A percentile compares a stretch with the other conserved stretches of the same genome.
These are phyloP conservation scores for Coemansia sp. DNA, from an alignment of 192 early-diverging fungal genomes.

Conservation along the genomic window DNA sequence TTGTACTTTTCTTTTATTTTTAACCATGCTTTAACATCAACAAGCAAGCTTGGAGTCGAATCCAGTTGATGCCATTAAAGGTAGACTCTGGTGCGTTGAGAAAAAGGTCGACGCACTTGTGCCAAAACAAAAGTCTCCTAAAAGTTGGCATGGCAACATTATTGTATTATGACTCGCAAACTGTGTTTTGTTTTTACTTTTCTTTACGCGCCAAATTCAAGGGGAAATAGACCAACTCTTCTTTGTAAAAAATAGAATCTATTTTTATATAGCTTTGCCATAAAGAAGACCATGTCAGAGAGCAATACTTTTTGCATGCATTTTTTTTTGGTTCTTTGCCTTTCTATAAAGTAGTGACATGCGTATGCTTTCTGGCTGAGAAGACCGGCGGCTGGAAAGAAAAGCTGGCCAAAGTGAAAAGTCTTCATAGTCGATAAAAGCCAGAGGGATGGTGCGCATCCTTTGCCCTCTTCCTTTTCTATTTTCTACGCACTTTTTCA, in stretches of 20 bases:
- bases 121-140: too few species aligned
- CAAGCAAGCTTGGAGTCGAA: neutral
- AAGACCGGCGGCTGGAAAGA: neutral
- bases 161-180: too few species aligned
- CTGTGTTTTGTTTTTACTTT: too few species aligned
- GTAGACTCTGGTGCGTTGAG: too few species aligned
- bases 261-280: neutral
- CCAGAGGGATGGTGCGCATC: neutral
- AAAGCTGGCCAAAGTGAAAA: too few species aligned
- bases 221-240: too few species aligned
- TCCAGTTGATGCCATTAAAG: neutral
- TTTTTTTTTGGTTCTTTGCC: neutral
- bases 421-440: neutral
- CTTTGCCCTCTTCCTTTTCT: neutral
- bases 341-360: slow-evolving; percentile 8
- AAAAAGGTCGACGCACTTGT: too few species aligned
- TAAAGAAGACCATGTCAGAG: neutral
- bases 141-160: too few species aligned
- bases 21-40: neutral
- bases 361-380: slow-evolving; percentile 2
- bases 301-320: neutral
- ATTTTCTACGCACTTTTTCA: neutral
- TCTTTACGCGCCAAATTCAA: too few species aligned
- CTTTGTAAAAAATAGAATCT: neutral
- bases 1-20: neutral